Evolutionary conservation across 257 asterid species (phyloP).

Genomic region (Cordia subcordata): DNA sequence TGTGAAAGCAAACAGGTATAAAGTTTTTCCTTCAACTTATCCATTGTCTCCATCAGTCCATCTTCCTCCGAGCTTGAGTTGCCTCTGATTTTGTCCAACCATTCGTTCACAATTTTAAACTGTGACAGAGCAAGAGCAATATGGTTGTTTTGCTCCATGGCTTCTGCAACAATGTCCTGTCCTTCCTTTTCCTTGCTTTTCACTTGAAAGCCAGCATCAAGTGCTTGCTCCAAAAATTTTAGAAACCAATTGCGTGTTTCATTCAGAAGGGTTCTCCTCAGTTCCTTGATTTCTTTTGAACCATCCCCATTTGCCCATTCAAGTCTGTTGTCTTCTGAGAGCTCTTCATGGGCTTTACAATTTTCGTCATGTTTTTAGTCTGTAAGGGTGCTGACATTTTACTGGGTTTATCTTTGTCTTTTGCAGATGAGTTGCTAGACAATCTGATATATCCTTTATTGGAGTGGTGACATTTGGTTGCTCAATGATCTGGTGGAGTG

Average conservation of each 20-base stretch:
- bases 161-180: conserved; percentile 24
- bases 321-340: conserved; percentile 35
- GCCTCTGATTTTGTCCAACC: conserved; percentile 57
- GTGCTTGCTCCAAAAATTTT: conserved; percentile 61
- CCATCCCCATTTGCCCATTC: conserved; percentile 78
- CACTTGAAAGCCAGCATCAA: conserved; percentile 52
- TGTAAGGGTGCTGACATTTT: conserved; percentile 24
- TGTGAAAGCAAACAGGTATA: conserved; percentile 76
- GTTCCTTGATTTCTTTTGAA: conserved; percentile 38
- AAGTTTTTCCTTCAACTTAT: conserved; percentile 68
- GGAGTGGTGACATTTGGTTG: conserved; percentile 33
- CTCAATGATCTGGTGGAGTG: conserved; percentile 60
- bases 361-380: conserved; percentile 22
- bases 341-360: conserved; percentile 25
- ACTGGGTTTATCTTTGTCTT: conserved; percentile 40
- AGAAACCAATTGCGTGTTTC: conserved; percentile 73
- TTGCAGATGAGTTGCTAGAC: conserved; percentile 24
- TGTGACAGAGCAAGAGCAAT: conserved; percentile 68
- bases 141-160: conserved; percentile 44
- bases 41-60: conserved; percentile 38
- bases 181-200: conserved; percentile 37
- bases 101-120: conserved; percentile 70
- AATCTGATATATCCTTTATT: conserved; percentile 30
- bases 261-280: conserved; percentile 31
- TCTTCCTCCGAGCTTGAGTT: conserved; percentile 31